phyloP scores from a whole-genome alignment of 768 basidiomycete genomes.

The Mycena alexandri region DNA sequence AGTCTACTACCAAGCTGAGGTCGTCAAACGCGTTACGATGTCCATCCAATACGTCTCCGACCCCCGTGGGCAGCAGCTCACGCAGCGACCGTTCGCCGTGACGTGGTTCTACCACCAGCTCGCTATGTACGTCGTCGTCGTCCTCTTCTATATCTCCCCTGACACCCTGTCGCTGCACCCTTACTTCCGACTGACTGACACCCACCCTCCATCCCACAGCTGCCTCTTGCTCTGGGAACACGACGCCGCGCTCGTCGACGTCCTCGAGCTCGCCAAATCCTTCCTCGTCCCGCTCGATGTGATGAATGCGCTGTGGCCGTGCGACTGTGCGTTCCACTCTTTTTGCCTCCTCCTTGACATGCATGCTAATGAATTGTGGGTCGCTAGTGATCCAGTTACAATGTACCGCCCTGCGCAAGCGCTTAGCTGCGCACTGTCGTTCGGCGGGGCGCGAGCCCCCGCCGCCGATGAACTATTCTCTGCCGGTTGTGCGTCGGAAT shows the following conservation, averaged over 20 bases:
- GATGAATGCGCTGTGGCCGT: constrained; percentile 79
- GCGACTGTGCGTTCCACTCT: constrained; percentile 54
- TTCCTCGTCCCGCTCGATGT: constrained; percentile 75
- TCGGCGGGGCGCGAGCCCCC: constrained; percentile 57
- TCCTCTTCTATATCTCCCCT: too few relatives aligned
- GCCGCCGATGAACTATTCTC: constrained; percentile 14
- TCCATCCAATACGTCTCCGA: constrained; percentile 28
- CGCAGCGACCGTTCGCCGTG: constrained; percentile 25
- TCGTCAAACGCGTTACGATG: constrained; percentile 27
- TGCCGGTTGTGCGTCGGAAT: neutral
- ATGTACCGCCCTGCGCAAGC: constrained; percentile 62
- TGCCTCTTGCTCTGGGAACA: constrained; percentile 76
- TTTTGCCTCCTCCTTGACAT: neutral
- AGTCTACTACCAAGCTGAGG: constrained; percentile 25
- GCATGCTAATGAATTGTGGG: neutral
- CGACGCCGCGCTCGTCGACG: constrained; percentile 67
- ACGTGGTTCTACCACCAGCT: constrained; percentile 35
- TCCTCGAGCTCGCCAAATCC: constrained; percentile 75
- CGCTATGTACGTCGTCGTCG: constrained; percentile 24
- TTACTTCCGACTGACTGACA: too few relatives aligned
- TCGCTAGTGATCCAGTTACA: constrained; percentile 60
- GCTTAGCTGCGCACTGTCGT: constrained; percentile 63
- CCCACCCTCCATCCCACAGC: constrained; percentile 47
- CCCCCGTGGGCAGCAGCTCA: constrained; percentile 22
- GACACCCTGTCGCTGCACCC: too few relatives aligned